Evolutionary conservation across 495 filamentous ascomycete genomes (phyloP).

Genomic region (Sphaerosporella brunnea): DNA sequence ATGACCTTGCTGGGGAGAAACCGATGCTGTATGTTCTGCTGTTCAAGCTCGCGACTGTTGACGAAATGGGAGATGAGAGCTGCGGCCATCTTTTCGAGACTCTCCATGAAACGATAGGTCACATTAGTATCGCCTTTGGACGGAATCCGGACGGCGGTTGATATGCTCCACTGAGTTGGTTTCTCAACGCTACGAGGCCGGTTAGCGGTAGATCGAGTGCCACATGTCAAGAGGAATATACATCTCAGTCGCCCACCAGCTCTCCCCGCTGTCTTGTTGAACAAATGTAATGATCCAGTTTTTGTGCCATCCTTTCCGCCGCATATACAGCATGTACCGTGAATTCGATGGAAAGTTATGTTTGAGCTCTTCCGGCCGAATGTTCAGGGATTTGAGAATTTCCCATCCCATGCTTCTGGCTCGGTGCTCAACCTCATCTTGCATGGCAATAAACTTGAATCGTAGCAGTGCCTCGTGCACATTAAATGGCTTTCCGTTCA

Average conservation of each 20-base stretch:
- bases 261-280: conserved; percentile 54
- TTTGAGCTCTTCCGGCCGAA: conserved; percentile 41
- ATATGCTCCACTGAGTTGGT: conserved; percentile 18
- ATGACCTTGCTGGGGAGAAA: conserved; percentile 14
- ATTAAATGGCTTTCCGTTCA: conserved; percentile 31
- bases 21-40: conserved; percentile 22
- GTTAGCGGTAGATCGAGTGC: background rate
- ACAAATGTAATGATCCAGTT: conserved; percentile 53
- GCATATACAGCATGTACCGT: conserved; percentile 45
- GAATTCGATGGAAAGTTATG: conserved; percentile 42
- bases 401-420: conserved; percentile 44
- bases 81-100: conserved; percentile 27
- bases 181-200: conserved; percentile 18
- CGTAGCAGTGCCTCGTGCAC: conserved; percentile 20
- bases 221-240: conserved; percentile 23
- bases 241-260: conserved; percentile 57
- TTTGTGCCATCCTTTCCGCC: conserved; percentile 40
- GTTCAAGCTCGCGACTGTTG: conserved; percentile 24
- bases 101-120: conserved; percentile 22
- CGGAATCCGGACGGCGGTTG: conserved; percentile 13
- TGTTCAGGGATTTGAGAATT: conserved; percentile 33
- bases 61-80: conserved; percentile 28
- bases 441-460: conserved; percentile 21
- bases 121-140: conserved; percentile 13
- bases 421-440: conserved; percentile 45